These are phyloP conservation scores for Cladophialophora psammophila DNA, from an alignment of 2,329 filamentous ascomycete genomes.

Conservation along the genomic window DNA sequence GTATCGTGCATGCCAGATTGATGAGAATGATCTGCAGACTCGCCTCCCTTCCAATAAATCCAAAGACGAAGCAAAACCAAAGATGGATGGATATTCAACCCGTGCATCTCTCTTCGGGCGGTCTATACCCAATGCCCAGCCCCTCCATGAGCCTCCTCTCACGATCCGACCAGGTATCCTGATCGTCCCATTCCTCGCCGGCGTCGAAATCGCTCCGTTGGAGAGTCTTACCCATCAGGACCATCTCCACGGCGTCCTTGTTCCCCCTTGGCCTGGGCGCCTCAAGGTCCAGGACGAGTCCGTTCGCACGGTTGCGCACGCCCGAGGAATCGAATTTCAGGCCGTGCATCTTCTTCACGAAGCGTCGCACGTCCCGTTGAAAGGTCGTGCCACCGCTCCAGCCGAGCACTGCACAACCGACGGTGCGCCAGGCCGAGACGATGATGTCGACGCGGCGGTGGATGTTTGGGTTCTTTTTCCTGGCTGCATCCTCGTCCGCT, in stretches of 20 bases:
- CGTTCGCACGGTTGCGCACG: slow-evolving; percentile 70
- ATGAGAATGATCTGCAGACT: no score
- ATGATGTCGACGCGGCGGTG: slow-evolving; percentile 94
- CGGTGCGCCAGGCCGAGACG: slow-evolving; percentile 84
- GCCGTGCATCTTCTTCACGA: slow-evolving; percentile 73
- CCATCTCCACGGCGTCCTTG: slow-evolving; percentile 3
- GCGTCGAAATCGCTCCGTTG: slow-evolving; percentile 75
- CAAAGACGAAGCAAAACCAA: no score
- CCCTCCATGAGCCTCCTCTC: slow-evolving; percentile 83
- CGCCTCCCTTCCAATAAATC: no score
- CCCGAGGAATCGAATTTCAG: slow-evolving; percentile 95
- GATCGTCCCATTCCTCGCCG: slow-evolving; percentile 63
- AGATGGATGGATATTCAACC: slow-evolving; percentile 51
- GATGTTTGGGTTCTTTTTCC: slow-evolving; percentile 68
- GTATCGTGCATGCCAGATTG: no score
- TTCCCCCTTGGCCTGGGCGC: slow-evolving; percentile 53
- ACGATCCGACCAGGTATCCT: slow-evolving; percentile 69
- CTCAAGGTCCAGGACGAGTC: slow-evolving; percentile 74
- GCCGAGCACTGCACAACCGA: slow-evolving; percentile 84
- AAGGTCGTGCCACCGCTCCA: slow-evolving; percentile 93
- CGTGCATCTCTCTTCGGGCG: slow-evolving; percentile 73
- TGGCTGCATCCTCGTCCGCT: slow-evolving; percentile 29
- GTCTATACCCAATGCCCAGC: slow-evolving; percentile 72
- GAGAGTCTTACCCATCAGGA: slow-evolving; percentile 5
- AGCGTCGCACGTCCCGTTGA: slow-evolving; percentile 81